Evolutionary conservation across 2,329 filamentous ascomycete genomes (phyloP).

Genomic region (Xylariaceae sp.): DNA sequence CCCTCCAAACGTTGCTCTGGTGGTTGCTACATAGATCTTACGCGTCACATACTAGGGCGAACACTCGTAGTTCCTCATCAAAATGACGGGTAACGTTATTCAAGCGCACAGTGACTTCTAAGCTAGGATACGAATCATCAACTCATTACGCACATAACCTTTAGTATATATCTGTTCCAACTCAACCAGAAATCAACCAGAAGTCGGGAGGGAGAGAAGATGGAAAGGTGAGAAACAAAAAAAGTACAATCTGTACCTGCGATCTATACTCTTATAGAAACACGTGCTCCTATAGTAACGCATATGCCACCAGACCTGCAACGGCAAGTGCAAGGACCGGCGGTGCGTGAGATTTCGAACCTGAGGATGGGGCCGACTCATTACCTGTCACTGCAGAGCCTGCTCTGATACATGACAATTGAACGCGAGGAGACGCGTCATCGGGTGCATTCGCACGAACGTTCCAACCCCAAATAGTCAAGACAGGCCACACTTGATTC

Average conservation of each 20-base stretch:
- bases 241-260: background rate
- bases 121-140: no score
- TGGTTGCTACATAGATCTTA: no score
- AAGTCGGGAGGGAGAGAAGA: no score
- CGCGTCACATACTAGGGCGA: no score
- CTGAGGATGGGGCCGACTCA: slow-evolving; percentile 11
- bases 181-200: no score
- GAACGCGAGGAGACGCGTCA: slow-evolving; percentile 22
- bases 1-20: no score
- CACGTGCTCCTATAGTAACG: background rate
- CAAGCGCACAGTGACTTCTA: no score
- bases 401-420: slow-evolving; percentile 30
- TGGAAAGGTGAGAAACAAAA: no score
- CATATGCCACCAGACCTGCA: background rate
- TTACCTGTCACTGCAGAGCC: slow-evolving; percentile 12
- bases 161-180: no score
- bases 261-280: background rate
- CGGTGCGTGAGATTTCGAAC: background rate
- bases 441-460: slow-evolving; percentile 26
- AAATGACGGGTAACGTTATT: no score
- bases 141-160: no score
- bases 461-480: slow-evolving; percentile 36
- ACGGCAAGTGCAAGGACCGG: background rate
- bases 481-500: slow-evolving; percentile 27
- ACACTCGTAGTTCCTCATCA: no score